These are phyloP conservation scores for Pseudocercospora cruenta DNA, from an alignment of 2,329 filamentous ascomycete genomes.

Conservation along the genomic window DNA sequence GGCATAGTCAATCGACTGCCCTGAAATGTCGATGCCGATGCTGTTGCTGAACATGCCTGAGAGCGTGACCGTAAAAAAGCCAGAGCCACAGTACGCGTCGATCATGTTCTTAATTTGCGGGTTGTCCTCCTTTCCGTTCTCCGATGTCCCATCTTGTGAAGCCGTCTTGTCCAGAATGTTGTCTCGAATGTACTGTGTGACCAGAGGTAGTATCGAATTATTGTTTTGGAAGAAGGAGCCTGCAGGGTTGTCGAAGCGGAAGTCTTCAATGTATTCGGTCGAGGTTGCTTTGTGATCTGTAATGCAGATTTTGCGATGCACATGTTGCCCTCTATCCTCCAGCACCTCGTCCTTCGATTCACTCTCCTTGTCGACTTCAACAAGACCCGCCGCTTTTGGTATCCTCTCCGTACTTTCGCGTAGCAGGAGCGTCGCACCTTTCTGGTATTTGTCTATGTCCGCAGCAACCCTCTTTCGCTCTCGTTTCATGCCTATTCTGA, in stretches of 20 bases:
- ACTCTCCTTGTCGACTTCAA: constrained; percentile 40
- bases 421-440: constrained; percentile 84
- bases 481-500: constrained; percentile 75
- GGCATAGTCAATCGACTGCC: constrained; percentile 76
- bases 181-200: constrained; percentile 84
- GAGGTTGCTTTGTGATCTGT: constrained; percentile 81
- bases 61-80: constrained; percentile 94
- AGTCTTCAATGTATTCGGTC: constrained; percentile 85
- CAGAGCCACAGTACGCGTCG: constrained; percentile 95
- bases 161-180: constrained; percentile 61
- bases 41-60: constrained; percentile 77
- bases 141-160: constrained; percentile 32
- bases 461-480: constrained; percentile 76
- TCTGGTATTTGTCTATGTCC: constrained; percentile 72
- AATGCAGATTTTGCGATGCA: constrained; percentile 84
- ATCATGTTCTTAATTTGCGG: constrained; percentile 78
- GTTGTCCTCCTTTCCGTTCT: background rate
- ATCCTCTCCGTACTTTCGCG: constrained; percentile 80
- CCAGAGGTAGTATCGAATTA: constrained; percentile 88
- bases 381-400: constrained; percentile 46
- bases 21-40: constrained; percentile 87
- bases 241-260: constrained; percentile 86
- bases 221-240: constrained; percentile 99
- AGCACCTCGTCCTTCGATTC: constrained; percentile 48
- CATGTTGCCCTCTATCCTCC: constrained; percentile 62